A percentile compares a stretch with the other conserved stretches of the same genome.
Evolutionary conservation across 164 flowering plant genomes (phyloP).

Genomic region (Magnolia kwangsiensis): DNA sequence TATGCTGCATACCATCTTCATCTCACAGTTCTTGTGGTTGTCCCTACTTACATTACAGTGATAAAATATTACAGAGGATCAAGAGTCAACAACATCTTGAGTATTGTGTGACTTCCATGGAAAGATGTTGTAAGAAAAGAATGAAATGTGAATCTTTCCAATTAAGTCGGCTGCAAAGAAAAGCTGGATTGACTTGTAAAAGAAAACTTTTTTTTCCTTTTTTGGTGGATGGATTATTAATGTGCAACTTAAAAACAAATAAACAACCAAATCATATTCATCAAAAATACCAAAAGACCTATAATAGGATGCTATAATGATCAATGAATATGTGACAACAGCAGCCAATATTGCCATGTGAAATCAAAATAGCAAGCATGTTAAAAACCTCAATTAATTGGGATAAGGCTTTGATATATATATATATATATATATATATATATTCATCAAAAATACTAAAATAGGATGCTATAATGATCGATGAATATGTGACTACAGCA

Average conservation of each 20-base stretch:
- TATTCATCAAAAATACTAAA: too few relatives aligned
- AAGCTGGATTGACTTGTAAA: neutral
- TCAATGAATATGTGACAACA: neutral
- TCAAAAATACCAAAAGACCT: neutral
- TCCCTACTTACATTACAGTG: too few relatives aligned
- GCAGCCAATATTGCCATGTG: neutral
- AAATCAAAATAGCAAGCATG: neutral
- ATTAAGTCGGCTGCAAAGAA: neutral
- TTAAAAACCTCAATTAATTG: too few relatives aligned
- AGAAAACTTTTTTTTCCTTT: too few relatives aligned
- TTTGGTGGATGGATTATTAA: neutral
- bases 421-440: too few relatives aligned
- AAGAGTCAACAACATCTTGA: neutral
- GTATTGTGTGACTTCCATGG: neutral
- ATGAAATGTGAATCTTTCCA: neutral
- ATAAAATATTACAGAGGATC: too few relatives aligned
- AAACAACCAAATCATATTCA: too few relatives aligned
- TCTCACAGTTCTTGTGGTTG: too few relatives aligned
- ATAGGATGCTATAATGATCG: neutral
- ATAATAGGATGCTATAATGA: neutral
- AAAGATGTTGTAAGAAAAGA: neutral
- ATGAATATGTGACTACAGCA: neutral
- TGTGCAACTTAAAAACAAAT: neutral
- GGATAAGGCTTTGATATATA: too few relatives aligned
- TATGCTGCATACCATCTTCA: too few relatives aligned